A percentile compares a stretch with the other conserved stretches of the same genome.
Evolutionary conservation across 768 basidiomycete genomes (phyloP).

Genomic region (Tylopilus subfusipes): DNA sequence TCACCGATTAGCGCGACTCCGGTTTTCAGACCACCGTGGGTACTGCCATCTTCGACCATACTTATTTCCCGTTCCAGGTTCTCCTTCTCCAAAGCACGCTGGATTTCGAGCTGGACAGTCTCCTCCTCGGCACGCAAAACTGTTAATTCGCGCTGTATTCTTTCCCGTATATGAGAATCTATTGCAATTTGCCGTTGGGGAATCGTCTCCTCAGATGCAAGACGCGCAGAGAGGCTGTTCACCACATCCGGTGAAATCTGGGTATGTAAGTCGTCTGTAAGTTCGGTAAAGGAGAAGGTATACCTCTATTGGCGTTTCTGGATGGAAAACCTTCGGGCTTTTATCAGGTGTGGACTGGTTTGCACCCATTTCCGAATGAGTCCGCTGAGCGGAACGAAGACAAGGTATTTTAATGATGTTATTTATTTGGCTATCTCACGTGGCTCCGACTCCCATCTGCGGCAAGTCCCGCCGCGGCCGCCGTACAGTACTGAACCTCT

Average conservation of each 20-base stretch:
- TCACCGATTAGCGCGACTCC: conserved; percentile 67
- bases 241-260: conserved; percentile 86
- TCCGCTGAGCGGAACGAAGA: background rate
- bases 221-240: conserved; percentile 67
- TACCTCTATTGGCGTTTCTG: conserved; percentile 54
- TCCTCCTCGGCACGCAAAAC: conserved; percentile 69
- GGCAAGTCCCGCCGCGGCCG: too few relatives aligned
- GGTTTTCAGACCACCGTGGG: conserved; percentile 48
- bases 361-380: conserved; percentile 52
- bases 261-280: conserved; percentile 6
- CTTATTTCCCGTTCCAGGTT: conserved; percentile 74
- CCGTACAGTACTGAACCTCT: too few relatives aligned
- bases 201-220: conserved; percentile 54
- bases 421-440: conserved; percentile 11
- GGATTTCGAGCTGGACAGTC: conserved; percentile 66
- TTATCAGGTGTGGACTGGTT: conserved; percentile 57
- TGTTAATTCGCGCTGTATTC: conserved; percentile 66
- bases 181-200: conserved; percentile 70
- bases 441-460: background rate
- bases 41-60: conserved; percentile 42
- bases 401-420: background rate
- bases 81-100: conserved; percentile 78
- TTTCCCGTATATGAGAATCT: conserved; percentile 68
- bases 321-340: conserved; percentile 56
- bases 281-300: conserved; percentile 5